Evolutionary conservation across 805 yeast genomes (phyloP), one percentile per base, ranked within the genome.

Genomic region (Kodamaea kaohsiungensis): DNA sequence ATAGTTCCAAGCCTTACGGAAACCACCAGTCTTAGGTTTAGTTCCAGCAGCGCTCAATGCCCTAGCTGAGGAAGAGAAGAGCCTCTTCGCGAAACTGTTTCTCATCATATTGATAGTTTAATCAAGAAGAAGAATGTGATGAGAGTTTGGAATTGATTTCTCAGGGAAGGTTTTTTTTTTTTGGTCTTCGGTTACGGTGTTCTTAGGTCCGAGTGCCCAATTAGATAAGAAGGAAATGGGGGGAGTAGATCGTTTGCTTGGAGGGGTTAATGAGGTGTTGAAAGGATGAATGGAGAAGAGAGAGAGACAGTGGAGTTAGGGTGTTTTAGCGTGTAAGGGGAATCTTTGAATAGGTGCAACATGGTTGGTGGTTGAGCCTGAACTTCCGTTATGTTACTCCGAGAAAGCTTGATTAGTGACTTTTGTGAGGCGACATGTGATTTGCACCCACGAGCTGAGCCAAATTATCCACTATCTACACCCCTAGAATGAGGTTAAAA

Each of bases 1-100:
- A 37, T 78, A 66, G 62, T 79, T 78, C 80, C 87, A 79, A 6
- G 78, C 60, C 48, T 71, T 67, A 47, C 68, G 66, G 58, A 77
- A 65, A 53, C 70, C 63, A 9, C 74, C 68, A 2, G 57, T 53
- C 52, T 60, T 57, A 12, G 63, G 55, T 19, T 56, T 49, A 25
- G 58, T 52, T 19, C 56, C 57, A 6, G 61, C 56, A 15, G 55
- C 48, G 39, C 59, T 61, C 55, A 68, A 62, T 33, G 58, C 60
- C 46, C 72, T 56, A 35, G 65, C 58, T 19, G 65, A 50, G 27
- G 65, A 55, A 30, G 66, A 57, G 39, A 69, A 62, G 54, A 66
- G 56, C 56, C 73, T 59, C 47, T 51, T 54, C 17, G 39, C 51
- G 13, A 30, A n/a, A 12, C 30, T 49, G 45, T 43, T 35, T 37